Percentiles rank a stretch among this genome's conserved stretches.
Evolutionary conservation across 202 grass and related monocot species (phyloP).

Genomic region (Carex sylvatica): DNA sequence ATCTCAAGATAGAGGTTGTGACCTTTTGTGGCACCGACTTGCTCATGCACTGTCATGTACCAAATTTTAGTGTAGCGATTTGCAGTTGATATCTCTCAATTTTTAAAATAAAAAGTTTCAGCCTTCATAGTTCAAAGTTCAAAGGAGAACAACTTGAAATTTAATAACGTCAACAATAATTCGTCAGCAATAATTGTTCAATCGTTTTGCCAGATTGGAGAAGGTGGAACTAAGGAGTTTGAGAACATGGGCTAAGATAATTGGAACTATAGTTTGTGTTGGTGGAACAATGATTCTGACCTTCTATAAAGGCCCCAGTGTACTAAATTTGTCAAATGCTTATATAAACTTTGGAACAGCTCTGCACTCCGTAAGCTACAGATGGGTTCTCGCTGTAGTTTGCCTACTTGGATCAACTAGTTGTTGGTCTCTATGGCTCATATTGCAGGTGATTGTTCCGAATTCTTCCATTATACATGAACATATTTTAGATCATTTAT

Average conservation of each 20-base stretch:
- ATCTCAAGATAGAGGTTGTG: too few relatives aligned
- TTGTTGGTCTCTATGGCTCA: slow-evolving; percentile 58
- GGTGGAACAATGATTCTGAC: slow-evolving; percentile 51
- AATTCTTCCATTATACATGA: too few relatives aligned
- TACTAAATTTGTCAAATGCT: slow-evolving; percentile 17
- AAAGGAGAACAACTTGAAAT: too few relatives aligned
- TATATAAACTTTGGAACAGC: background rate
- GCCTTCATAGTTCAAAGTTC: too few relatives aligned
- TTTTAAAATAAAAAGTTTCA: too few relatives aligned
- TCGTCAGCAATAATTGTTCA: background rate
- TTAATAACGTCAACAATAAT: background rate
- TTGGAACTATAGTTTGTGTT: slow-evolving; percentile 53
- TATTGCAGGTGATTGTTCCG: slow-evolving; percentile 37
- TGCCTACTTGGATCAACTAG: slow-evolving; percentile 39
- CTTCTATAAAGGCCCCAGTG: slow-evolving; percentile 49
- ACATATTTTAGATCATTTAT: too few relatives aligned
- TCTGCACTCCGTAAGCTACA: background rate
- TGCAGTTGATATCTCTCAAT: too few relatives aligned
- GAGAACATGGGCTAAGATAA: slow-evolving; percentile 45
- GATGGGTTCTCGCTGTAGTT: slow-evolving; percentile 44
- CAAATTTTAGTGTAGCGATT: too few relatives aligned
- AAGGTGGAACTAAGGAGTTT: slow-evolving; percentile 33
- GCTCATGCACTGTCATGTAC: too few relatives aligned
- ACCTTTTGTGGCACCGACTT: too few relatives aligned
- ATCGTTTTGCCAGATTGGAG: slow-evolving; percentile 37